A percentile compares a stretch with the other conserved stretches of the same genome.
phyloP scores from a whole-genome alignment of 2,329 filamentous ascomycete species.

The Exserohilum turcica region DNA sequence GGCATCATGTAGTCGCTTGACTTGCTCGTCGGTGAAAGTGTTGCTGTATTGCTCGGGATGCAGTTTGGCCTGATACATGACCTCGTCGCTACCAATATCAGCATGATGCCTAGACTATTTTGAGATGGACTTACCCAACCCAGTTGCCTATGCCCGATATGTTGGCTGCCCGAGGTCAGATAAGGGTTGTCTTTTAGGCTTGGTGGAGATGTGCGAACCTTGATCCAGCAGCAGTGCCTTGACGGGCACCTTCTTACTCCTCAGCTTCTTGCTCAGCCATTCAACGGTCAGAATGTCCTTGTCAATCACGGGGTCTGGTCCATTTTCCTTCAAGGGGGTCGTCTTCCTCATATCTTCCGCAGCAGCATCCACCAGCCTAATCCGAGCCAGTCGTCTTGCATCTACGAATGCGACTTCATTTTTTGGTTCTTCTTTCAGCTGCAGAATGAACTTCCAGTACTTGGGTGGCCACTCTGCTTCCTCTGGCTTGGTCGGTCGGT shows the following conservation, averaged over 20 bases:
- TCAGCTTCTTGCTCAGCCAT: slow-evolving; percentile 75
- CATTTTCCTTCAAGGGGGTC: slow-evolving; percentile 85
- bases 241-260: slow-evolving; percentile 78
- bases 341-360: slow-evolving; percentile 75
- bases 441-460: slow-evolving; percentile 84
- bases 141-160: slow-evolving; percentile 96
- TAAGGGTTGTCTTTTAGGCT: neutral
- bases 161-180: slow-evolving; percentile 54
- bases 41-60: slow-evolving; percentile 95
- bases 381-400: slow-evolving; percentile 74
- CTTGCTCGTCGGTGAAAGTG: slow-evolving; percentile 73
- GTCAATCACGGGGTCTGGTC: slow-evolving; percentile 89
- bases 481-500: slow-evolving; percentile 66
- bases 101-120: neutral
- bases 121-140: slow-evolving; percentile 67
- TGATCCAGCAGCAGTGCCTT: slow-evolving; percentile 91
- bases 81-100: slow-evolving; percentile 67
- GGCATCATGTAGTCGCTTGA: slow-evolving; percentile 71
- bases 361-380: slow-evolving; percentile 81
- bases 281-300: slow-evolving; percentile 74
- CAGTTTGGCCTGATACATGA: slow-evolving; percentile 84
- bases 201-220: slow-evolving; percentile 10
- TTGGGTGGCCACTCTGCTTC: slow-evolving; percentile 82
- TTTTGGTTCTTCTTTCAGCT: slow-evolving; percentile 64
- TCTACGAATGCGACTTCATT: slow-evolving; percentile 82